These are phyloP conservation scores for Paralagenidium karlingii DNA, from an alignment of 352 stramenopile species.

Conservation along the genomic window DNA sequence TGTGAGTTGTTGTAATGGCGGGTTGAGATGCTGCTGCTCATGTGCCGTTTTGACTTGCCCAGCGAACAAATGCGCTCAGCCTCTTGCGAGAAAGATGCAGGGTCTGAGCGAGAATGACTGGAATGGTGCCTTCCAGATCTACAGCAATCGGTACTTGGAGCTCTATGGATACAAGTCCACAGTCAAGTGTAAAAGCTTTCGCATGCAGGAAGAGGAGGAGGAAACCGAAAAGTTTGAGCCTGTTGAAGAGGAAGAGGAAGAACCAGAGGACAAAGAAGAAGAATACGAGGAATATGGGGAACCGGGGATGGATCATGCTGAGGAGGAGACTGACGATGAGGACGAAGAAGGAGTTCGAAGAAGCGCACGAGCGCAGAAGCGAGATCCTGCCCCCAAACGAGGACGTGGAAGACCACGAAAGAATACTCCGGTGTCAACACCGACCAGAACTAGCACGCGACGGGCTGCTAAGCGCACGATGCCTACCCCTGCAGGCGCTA, in stretches of 20 bases:
- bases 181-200: constrained; percentile 1
- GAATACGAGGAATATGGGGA: constrained; percentile 15
- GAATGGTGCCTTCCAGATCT: constrained; percentile 53
- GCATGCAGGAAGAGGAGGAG: constrained; percentile 7
- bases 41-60: too few relatives aligned
- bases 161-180: constrained; percentile 25
- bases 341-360: neutral
- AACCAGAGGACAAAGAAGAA: constrained; percentile 16
- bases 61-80: constrained; percentile 47
- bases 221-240: neutral
- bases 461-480: too few relatives aligned
- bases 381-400: too few relatives aligned
- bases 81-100: constrained; percentile 27
- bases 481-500: too few relatives aligned
- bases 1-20: too few relatives aligned
- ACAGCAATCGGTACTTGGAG: constrained; percentile 41
- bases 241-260: neutral
- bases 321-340: neutral
- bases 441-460: too few relatives aligned
- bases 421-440: too few relatives aligned
- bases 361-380: too few relatives aligned
- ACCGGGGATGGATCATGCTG: constrained; percentile 6
- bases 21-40: too few relatives aligned
- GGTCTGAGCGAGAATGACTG: constrained; percentile 34
- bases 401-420: too few relatives aligned